Percentiles rank a stretch among this genome's conserved stretches.
phyloP scores from a whole-genome alignment of 2,329 filamentous ascomycete species.

The Aspergillus sp. region DNA sequence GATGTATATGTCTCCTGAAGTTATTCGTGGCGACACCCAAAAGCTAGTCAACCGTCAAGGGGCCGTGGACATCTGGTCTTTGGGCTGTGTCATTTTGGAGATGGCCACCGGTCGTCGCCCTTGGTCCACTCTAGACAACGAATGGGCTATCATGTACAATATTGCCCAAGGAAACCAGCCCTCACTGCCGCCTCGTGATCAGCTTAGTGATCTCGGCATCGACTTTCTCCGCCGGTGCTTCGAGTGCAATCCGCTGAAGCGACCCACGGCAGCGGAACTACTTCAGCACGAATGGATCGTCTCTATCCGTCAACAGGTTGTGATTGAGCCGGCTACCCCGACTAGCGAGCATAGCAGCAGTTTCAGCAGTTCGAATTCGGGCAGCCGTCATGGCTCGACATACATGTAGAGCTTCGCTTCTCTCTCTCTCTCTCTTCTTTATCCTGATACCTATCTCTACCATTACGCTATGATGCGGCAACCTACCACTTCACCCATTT shows the following conservation, averaged over 20 bases:
- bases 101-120: slow-evolving; percentile 95
- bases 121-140: slow-evolving; percentile 95
- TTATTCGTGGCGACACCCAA: slow-evolving; percentile 84
- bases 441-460: not conserved
- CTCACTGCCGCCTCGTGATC: slow-evolving; percentile 75
- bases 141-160: slow-evolving; percentile 99
- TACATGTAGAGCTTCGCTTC: slow-evolving; percentile 19
- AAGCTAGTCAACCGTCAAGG: slow-evolving; percentile 74
- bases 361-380: slow-evolving; percentile 30
- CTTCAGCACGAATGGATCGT: slow-evolving; percentile 89
- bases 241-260: slow-evolving; percentile 73
- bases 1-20: slow-evolving; percentile 99
- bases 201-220: slow-evolving; percentile 79
- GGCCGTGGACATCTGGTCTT: slow-evolving; percentile 91
- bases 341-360: slow-evolving; percentile 40
- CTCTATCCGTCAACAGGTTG: slow-evolving; percentile 49
- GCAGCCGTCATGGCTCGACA: slow-evolving; percentile 30
- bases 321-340: slow-evolving; percentile 44
- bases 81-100: slow-evolving; percentile 94
- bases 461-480: not conserved
- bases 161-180: slow-evolving; percentile 96
- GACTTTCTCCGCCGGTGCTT: slow-evolving; percentile 91
- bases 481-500: not conserved
- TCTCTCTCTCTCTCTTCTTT: not conserved
- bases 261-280: slow-evolving; percentile 81